Evolutionary conservation across 371 early-diverging fungal genomes (phyloP).

Genomic region (Nematocida displodere): DNA sequence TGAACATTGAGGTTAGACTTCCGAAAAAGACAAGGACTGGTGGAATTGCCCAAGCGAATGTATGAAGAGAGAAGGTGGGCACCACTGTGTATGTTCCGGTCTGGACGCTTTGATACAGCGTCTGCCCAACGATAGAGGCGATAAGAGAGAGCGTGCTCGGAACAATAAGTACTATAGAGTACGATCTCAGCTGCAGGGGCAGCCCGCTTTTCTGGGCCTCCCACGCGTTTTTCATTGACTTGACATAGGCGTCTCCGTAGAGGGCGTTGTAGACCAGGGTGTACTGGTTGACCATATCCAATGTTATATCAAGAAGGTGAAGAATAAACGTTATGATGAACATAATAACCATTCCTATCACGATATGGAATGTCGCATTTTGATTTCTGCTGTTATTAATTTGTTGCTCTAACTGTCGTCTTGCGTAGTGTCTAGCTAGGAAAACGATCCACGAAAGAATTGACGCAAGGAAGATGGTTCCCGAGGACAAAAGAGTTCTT

Average conservation of each 20-base stretch:
- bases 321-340: not conserved
- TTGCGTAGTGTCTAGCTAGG: not conserved
- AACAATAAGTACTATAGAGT: too few relatives aligned
- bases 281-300: conserved; percentile 11
- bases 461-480: conserved; percentile 14
- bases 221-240: conserved; percentile 15
- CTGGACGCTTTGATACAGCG: too few relatives aligned
- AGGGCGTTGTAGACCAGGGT: not conserved
- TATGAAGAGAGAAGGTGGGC: too few relatives aligned
- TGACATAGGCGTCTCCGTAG: conserved; percentile 5
- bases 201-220: not conserved
- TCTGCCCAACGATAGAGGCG: too few relatives aligned
- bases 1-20: too few relatives aligned
- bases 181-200: too few relatives aligned
- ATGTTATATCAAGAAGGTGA: not conserved
- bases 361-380: not conserved
- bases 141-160: too few relatives aligned
- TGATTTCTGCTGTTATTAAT: not conserved
- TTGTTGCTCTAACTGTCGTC: not conserved
- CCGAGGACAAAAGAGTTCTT: conserved; percentile 1
- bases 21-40: too few relatives aligned
- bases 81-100: too few relatives aligned
- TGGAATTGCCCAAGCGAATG: too few relatives aligned
- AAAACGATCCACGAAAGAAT: not conserved
- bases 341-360: not conserved